Conservation (phyloP, 1,284 basidiomycete genomes). For the Calocybe gambosa region DNA sequence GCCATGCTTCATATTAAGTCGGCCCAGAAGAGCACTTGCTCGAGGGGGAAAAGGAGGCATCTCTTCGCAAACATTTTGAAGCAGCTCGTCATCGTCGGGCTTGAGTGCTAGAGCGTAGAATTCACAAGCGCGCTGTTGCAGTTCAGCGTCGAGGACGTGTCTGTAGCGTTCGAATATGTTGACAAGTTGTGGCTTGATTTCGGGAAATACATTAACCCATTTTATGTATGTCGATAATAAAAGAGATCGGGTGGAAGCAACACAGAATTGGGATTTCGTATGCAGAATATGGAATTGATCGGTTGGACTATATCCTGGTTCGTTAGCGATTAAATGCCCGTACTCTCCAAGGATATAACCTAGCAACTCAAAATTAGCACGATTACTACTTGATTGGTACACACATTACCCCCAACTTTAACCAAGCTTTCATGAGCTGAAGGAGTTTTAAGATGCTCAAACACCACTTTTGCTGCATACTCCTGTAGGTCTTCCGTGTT, state of each 20-base stretch:
- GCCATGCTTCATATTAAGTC: slow-evolving; percentile 84
- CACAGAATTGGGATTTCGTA: slow-evolving; percentile 93
- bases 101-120: slow-evolving; percentile 82
- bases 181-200: slow-evolving; percentile 91
- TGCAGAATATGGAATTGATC: slow-evolving; percentile 96
- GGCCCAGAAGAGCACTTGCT: slow-evolving; percentile 81
- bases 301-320: slow-evolving; percentile 85
- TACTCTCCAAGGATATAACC: slow-evolving; percentile 97
- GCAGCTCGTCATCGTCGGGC: slow-evolving; percentile 83
- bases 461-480: slow-evolving; percentile 93
- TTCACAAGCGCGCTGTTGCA: slow-evolving; percentile 98
- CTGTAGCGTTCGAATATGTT: slow-evolving; percentile 97
- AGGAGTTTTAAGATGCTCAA: slow-evolving; percentile 83
- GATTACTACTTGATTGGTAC: slow-evolving; percentile 2
- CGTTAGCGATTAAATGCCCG: slow-evolving; percentile 95
- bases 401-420: slow-evolving; percentile 81
- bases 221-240: slow-evolving; percentile 98
- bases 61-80: slow-evolving; percentile 95
- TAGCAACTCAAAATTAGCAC: slow-evolving; percentile 21
- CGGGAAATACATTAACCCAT: slow-evolving; percentile 99
- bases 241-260: slow-evolving; percentile 87
- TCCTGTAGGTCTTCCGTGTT: slow-evolving; percentile 96
- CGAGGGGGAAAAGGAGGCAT: slow-evolving; percentile 98
- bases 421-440: slow-evolving; percentile 96
- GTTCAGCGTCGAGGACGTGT: slow-evolving; percentile 94